Conservation (phyloP, 306 rosid species). For the Trichosanthes cucumerina region DNA sequence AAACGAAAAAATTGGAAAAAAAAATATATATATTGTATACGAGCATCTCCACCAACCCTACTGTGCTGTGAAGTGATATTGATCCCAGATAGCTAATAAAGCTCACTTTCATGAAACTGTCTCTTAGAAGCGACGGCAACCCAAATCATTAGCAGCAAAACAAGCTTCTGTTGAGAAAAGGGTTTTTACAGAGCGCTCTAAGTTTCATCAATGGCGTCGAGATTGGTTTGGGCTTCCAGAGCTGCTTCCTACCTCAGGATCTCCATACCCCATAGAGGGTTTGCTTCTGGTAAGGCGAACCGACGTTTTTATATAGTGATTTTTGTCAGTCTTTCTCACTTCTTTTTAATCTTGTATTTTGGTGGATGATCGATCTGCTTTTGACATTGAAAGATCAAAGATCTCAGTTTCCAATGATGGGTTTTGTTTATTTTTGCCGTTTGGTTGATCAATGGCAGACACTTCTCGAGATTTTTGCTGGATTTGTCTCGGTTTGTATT, state of each 20-base stretch:
- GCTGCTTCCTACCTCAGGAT: conserved; percentile 68
- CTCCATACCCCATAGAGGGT: conserved; percentile 43
- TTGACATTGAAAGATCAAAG: conserved; percentile 12
- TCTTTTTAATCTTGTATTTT: not conserved
- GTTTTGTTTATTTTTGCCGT: conserved; percentile 3
- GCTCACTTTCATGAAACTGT: not conserved
- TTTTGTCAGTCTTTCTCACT: not conserved
- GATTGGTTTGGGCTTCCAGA: conserved; percentile 68
- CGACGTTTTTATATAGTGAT: not conserved
- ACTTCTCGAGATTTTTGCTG: not conserved
- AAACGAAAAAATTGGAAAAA: not conserved
- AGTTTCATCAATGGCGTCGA: conserved; percentile 49
- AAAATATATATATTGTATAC: not conserved
- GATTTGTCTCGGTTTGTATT: not conserved
- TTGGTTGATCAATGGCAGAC: conserved; percentile 7
- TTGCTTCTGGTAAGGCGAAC: conserved; percentile 42
- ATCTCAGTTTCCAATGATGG: conserved; percentile 12
- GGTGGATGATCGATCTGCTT: conserved; percentile 19
- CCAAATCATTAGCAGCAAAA: not conserved
- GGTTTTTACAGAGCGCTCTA: not conserved
- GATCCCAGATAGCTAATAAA: not conserved
- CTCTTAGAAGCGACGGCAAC: not conserved
- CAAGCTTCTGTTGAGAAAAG: not conserved
- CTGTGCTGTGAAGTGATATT: not conserved
- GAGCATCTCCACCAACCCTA: conserved; percentile 4